Evolutionary conservation across 1,284 basidiomycete genomes (phyloP).

Genomic region (Puccinia coronata): DNA sequence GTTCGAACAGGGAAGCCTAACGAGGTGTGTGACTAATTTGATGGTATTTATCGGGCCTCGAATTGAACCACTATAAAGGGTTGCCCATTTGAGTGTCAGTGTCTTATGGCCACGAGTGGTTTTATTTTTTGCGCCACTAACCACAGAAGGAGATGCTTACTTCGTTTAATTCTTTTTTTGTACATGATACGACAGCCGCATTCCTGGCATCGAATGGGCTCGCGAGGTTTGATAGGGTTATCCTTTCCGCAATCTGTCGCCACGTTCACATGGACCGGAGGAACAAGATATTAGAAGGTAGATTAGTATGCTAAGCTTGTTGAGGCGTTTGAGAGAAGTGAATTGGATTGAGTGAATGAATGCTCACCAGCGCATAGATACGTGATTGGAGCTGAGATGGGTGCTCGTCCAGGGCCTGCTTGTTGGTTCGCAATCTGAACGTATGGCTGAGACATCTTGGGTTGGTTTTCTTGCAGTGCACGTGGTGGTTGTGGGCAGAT

Average conservation of each 20-base stretch:
- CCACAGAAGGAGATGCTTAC: slow-evolving; percentile 67
- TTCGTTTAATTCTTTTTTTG: slow-evolving; percentile 92
- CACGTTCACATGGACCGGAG: too few relatives aligned
- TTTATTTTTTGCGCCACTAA: not conserved
- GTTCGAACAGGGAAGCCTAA: too few relatives aligned
- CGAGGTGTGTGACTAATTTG: too few relatives aligned
- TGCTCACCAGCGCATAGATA: slow-evolving; percentile 43
- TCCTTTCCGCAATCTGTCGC: slow-evolving; percentile 95
- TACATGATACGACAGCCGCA: slow-evolving; percentile 99
- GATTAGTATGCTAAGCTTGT: not conserved
- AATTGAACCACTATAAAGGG: too few relatives aligned
- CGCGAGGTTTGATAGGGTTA: slow-evolving; percentile 87
- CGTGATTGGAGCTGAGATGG: not conserved
- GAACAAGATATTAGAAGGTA: too few relatives aligned
- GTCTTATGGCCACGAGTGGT: not conserved
- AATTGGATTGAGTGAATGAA: too few relatives aligned
- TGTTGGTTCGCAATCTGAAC: not conserved
- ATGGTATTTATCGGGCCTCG: too few relatives aligned
- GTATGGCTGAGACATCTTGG: slow-evolving; percentile 45
- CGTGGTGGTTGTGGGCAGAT: not conserved
- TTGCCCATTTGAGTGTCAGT: too few relatives aligned
- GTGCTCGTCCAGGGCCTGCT: slow-evolving; percentile 19
- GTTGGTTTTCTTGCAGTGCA: not conserved
- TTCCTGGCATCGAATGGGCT: slow-evolving; percentile 93
- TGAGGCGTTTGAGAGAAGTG: not conserved